Evolutionary conservation across 164 flowering plant species (phyloP).

Genomic region (Cinnamomum micranthum): DNA sequence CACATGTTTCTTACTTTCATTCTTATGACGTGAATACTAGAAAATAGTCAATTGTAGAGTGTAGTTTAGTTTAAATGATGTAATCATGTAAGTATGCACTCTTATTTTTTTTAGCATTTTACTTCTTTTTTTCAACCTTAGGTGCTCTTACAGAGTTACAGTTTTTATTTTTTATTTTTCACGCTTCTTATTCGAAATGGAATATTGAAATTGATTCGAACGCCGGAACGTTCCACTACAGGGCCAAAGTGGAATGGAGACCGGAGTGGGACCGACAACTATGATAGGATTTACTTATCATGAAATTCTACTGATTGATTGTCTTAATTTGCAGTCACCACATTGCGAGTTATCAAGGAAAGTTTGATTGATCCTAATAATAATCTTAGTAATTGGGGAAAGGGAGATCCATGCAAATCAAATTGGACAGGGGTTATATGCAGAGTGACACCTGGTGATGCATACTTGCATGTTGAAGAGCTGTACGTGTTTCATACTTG

Average conservation of each 20-base stretch:
- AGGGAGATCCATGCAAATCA: conserved; percentile 72
- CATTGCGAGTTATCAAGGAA: conserved; percentile 43
- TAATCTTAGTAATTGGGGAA: conserved; percentile 49
- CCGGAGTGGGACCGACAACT: no score
- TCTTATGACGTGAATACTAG: no score
- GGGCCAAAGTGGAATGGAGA: no score
- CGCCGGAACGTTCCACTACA: no score
- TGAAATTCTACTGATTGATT: background rate
- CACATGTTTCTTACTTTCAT: no score
- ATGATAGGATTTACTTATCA: background rate
- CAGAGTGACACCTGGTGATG: conserved; percentile 38
- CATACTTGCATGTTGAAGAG: conserved; percentile 55
- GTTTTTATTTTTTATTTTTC: no score
- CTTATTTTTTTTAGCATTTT: no score
- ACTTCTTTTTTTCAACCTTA: background rate
- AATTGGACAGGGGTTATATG: conserved; percentile 79
- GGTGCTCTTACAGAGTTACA: background rate
- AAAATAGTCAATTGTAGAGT: no score
- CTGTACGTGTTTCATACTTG: conserved; percentile 39
- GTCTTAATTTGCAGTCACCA: conserved; percentile 42
- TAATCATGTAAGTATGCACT: no score
- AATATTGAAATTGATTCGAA: no score
- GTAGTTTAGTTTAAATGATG: no score
- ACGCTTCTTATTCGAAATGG: no score
- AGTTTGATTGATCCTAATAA: conserved; percentile 47